A percentile compares a stretch with the other conserved stretches of the same genome.
phyloP scores from a whole-genome alignment of 164 flowering plant genomes.

The Nelumbo lutea region DNA sequence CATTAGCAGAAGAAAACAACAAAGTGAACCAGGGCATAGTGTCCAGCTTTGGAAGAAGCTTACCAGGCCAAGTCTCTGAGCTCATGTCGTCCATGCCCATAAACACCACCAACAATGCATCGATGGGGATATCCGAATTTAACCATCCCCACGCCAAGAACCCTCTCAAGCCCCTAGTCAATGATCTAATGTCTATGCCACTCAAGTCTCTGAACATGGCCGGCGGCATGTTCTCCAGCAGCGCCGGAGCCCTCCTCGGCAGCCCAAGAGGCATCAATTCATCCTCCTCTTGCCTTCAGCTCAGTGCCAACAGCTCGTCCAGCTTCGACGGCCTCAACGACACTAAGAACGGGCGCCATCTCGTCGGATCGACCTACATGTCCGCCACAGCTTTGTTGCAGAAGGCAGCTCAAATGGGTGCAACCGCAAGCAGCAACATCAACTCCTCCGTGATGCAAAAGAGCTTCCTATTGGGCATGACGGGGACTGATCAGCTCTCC shows the following conservation, averaged over 20 bases:
- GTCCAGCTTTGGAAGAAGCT: constrained; percentile 16
- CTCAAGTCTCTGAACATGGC: constrained; percentile 45
- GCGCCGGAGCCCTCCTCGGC: constrained; percentile 45
- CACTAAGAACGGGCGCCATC: constrained; percentile 8
- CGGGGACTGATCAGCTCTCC: constrained; percentile 34
- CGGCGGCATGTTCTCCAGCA: constrained; percentile 47
- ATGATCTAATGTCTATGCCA: constrained; percentile 50
- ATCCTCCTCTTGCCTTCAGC: constrained; percentile 54
- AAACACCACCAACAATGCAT: constrained; percentile 12
- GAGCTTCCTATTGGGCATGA: constrained; percentile 25
- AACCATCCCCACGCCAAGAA: constrained; percentile 35
- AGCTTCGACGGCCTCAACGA: constrained; percentile 42
- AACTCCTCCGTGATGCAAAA: constrained; percentile 22
- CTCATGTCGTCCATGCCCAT: constrained; percentile 23
- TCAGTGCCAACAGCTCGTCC: constrained; percentile 39
- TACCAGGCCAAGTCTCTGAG: constrained; percentile 29
- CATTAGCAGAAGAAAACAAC: constrained; percentile 48
- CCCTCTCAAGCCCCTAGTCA: constrained; percentile 46
- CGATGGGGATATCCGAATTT: constrained; percentile 22
- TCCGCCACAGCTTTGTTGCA: constrained; percentile 55
- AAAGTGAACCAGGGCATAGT: constrained; percentile 29
- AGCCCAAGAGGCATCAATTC: constrained; percentile 39
- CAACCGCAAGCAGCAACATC: constrained; percentile 30
- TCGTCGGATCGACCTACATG: constrained; percentile 25
- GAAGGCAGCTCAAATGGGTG: constrained; percentile 66